Evolutionary conservation across 768 basidiomycete genomes (phyloP), one percentile per base, ranked within the genome.

Genomic region (Phlegmacium glaucopus): DNA sequence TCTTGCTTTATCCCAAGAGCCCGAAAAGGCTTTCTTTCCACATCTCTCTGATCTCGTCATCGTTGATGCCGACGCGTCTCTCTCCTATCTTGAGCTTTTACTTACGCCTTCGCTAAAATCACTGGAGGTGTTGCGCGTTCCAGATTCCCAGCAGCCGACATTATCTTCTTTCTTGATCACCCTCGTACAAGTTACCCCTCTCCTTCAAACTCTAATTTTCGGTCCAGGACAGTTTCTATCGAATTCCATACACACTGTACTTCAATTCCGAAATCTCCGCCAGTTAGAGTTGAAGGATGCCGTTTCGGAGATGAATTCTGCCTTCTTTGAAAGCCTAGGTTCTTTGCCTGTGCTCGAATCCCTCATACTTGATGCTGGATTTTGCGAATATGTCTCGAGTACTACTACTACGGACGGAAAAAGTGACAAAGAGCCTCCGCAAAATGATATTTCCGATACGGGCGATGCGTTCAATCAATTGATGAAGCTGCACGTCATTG

Each of bases 141-240:
- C 30, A 8, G 30, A 32, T 32, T 32, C 30, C 30, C 8, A 8
- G 30, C 8, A 32, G 30, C 9, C 8, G 9, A 32, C 30, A 13
- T 32, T 32, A 8, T 13, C 8, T 32, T 32, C 30, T 8, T 32
- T 32, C 30, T 32, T 32, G 30, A 32, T 13, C 9, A 32, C 13
- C 9, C 30, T 32, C 30, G 30, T 37, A 34, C 18, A 38, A 6
- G 29, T 9, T 9, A 15, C 47, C 44, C 26, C 26, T 67, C 5
- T 56, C 56, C 50, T 65, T 84, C 72, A 35, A 87, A 77, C 25
- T 80, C 72, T 7, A 88, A 72, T 2, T 68, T 61, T 42, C 72
- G 71, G 34, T 68, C 67, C 32, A 68, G 69, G 28, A 70, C 51
- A 22, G 62, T 26, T 22, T 85, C 73, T 83, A 84, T 87, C 4